Percentiles rank a stretch among this genome's conserved stretches.
phyloP scores from a whole-genome alignment of 2,329 filamentous ascomycete species.

The Pochonia chlamydosporia region DNA sequence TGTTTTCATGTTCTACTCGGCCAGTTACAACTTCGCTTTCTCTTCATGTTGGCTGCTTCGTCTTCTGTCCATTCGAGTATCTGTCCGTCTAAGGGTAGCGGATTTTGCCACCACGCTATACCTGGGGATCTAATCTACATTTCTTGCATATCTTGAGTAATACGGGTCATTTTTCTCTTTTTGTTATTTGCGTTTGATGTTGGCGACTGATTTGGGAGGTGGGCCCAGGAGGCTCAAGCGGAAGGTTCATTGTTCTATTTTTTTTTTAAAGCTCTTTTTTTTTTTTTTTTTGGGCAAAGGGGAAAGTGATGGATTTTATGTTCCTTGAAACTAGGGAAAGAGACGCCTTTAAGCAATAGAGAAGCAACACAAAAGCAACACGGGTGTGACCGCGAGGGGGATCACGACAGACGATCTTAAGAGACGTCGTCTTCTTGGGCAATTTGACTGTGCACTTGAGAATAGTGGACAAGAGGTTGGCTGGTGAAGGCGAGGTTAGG shows the following conservation, averaged over 20 bases:
- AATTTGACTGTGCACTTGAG: neutral
- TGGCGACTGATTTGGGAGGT: slow-evolving; percentile 11
- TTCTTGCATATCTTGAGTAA: slow-evolving; percentile 21
- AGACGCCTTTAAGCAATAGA: neutral
- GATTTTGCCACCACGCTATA: slow-evolving; percentile 18
- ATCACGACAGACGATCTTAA: neutral
- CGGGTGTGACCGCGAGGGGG: neutral
- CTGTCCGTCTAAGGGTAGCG: neutral
- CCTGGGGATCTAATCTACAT: slow-evolving; percentile 21
- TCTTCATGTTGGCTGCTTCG: slow-evolving; percentile 22
- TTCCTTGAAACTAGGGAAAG: slow-evolving; percentile 6
- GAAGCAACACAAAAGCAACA: slow-evolving; percentile 1
- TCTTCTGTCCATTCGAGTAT: slow-evolving; percentile 18
- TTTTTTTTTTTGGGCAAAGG: neutral
- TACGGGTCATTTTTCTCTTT: slow-evolving; percentile 16
- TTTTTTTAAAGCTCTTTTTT: neutral
- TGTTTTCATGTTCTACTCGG: slow-evolving; percentile 18
- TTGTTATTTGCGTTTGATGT: slow-evolving; percentile 10
- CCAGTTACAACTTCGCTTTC: slow-evolving; percentile 22
- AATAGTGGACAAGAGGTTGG: neutral
- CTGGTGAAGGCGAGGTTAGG: neutral
- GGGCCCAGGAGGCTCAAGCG: slow-evolving; percentile 28
- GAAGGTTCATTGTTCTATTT: neutral
- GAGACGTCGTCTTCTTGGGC: neutral
- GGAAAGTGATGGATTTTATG: slow-evolving; percentile 7